Evolutionary conservation across 1,284 basidiomycete genomes (phyloP), one percentile per base, ranked within the genome.

Genomic region (Leccinum fallax): DNA sequence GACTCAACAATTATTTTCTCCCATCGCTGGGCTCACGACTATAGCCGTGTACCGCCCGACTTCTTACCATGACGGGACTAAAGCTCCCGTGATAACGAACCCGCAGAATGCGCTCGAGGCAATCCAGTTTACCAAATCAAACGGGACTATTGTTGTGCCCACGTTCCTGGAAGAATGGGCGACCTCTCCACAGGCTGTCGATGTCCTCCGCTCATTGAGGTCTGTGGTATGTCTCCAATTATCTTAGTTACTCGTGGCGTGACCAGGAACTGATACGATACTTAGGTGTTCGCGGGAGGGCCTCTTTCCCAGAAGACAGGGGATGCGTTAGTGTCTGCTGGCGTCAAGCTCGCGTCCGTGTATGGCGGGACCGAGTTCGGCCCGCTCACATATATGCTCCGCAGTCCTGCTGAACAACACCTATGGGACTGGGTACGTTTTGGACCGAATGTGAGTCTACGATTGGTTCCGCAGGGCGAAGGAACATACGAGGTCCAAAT

Each of bases 371-470:
- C 67, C 1, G 69, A 74, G 43, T 60, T 58, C 9, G 43, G 57
- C 13, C 5, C 56, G 3, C 9, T 63, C 38, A 61, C 63, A 1
- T 46, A 63, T 28, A 36, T 30, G 15, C 43, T 62, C 11, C 40
- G 58, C 28, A 38, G 16, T 54, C 60, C 63, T 4, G 30, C 51
- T 0, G 68, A 69, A 15, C 46, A 32, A 11, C 46, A 51, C 1
- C 58, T 67, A 11, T 74, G 74, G 75, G 63, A 65, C 6, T 76
- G 67, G 69, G 30, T 68, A 3, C 65, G 67, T 9, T 70, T 70
- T 46, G 64, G 68, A 9, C 55, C 62, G 2, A 67, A 65, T 11
- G 54, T 62, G 21, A 55, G 55, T 13, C 49, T 72, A n/a, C 59
- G 70, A 7, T 70, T 74, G 73, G 59, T 60, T 0, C 51, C 66